Evolutionary conservation across 495 filamentous ascomycete species (phyloP).

Genomic region (Cercophora newfieldiana): DNA sequence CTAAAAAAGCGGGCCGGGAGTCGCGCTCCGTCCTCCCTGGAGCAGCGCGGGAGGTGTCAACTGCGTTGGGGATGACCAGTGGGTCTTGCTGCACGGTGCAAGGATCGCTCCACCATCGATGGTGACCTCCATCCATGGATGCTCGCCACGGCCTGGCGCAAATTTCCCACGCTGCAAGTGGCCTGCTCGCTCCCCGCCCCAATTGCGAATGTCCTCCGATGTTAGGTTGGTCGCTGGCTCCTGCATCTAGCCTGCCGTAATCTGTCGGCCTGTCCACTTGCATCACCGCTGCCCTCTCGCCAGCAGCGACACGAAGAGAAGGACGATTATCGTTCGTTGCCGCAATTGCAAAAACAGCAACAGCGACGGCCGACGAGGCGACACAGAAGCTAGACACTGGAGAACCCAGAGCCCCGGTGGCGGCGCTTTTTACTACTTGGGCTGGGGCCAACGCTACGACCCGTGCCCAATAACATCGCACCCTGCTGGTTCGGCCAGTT

Average conservation of each 20-base stretch:
- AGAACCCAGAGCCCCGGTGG: constrained; percentile 1
- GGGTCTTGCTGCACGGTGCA: constrained; percentile 2
- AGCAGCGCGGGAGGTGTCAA: constrained; percentile 2
- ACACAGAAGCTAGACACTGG: neutral
- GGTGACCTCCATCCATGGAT: neutral
- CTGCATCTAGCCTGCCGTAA: neutral
- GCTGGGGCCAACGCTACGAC: constrained; percentile 18
- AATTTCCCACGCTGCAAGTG: neutral
- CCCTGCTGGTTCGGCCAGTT: neutral
- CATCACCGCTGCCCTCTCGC: neutral
- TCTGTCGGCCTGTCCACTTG: neutral
- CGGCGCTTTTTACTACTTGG: neutral
- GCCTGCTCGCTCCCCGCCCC: neutral
- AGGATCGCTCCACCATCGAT: neutral
- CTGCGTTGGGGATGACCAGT: neutral
- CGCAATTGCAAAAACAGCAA: neutral
- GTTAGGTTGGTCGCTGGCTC: neutral
- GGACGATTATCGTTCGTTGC: neutral
- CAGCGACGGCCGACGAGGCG: neutral
- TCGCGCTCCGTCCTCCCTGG: constrained; percentile 8
- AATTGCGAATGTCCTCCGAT: neutral
- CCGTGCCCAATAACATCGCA: constrained; percentile 31
- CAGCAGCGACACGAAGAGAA: neutral
- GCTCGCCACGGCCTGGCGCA: neutral
- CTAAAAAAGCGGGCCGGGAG: constrained; percentile 23